Evolutionary conservation across 805 yeast genomes (phyloP).

Genomic region (Saturnispora silvae): DNA sequence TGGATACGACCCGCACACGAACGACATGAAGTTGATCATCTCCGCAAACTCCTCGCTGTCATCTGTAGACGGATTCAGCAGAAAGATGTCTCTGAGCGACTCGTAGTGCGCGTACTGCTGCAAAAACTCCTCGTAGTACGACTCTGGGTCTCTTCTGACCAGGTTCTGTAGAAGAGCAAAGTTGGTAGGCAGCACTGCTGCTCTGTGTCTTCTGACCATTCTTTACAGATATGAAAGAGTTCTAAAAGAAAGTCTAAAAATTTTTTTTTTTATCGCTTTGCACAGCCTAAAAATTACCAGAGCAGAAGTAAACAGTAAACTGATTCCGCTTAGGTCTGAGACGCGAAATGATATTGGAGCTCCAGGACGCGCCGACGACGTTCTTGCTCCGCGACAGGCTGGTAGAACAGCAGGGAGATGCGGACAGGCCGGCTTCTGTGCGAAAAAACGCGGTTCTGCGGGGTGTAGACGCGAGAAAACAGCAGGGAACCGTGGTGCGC

Average conservation of each 20-base stretch:
- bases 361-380: too few species aligned
- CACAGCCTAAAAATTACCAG: conserved; percentile 1
- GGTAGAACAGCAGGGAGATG: not conserved
- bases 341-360: too few species aligned
- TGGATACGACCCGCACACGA: conserved; percentile 85
- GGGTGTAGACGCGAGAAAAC: conserved; percentile 28
- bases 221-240: conserved; percentile 4
- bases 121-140: conserved; percentile 86
- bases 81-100: conserved; percentile 77
- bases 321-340: too few species aligned
- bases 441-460: conserved; percentile 3
- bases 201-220: conserved; percentile 85
- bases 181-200: conserved; percentile 87
- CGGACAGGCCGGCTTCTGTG: too few species aligned
- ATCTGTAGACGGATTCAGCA: conserved; percentile 55
- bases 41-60: conserved; percentile 66
- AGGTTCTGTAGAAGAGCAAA: conserved; percentile 85
- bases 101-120: conserved; percentile 91
- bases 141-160: conserved; percentile 87
- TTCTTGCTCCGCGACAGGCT: too few species aligned
- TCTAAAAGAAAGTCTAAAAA: not conserved
- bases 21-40: conserved; percentile 81
- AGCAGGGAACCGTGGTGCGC: conserved; percentile 57
- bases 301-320: not conserved
- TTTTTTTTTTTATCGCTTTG: not conserved